Conservation (phyloP, 169 alveolate genomes). For the Eimeria acervulina region DNA sequence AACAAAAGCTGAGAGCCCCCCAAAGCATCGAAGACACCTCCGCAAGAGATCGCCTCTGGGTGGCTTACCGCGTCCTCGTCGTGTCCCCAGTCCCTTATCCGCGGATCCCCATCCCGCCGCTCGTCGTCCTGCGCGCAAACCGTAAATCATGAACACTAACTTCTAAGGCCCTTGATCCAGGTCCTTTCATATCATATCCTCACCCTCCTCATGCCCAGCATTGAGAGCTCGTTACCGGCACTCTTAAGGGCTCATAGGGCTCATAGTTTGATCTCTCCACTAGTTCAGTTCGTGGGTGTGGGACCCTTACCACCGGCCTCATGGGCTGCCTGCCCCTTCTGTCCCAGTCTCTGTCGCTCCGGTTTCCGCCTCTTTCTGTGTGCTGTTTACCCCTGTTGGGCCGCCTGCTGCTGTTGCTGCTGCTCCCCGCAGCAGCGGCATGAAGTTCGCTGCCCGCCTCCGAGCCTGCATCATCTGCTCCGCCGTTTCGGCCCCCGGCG, state of each 20-base stretch:
- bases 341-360: slow-evolving; percentile 72
- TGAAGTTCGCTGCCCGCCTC: slow-evolving; percentile 69
- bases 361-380: slow-evolving; percentile 37
- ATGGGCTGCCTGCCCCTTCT: slow-evolving; percentile 45
- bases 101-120: slow-evolving; percentile 67
- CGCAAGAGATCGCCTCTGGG: neutral
- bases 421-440: slow-evolving; percentile 41
- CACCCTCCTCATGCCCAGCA: neutral
- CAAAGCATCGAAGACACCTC: neutral
- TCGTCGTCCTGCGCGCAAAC: slow-evolving; percentile 67
- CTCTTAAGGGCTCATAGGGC: neutral
- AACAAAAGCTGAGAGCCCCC: neutral
- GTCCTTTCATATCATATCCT: neutral
- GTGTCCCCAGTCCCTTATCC: slow-evolving; percentile 72
- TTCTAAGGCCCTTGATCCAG: neutral
- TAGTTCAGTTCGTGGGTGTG: neutral
- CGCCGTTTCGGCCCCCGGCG: slow-evolving; percentile 48
- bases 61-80: slow-evolving; percentile 65
- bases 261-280: neutral
- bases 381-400: slow-evolving; percentile 65
- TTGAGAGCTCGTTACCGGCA: neutral
- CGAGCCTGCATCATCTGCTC: slow-evolving; percentile 63
- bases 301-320: slow-evolving; percentile 35
- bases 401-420: slow-evolving; percentile 60
- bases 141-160: neutral